Evolutionary conservation across 2,329 filamentous ascomycete species (phyloP).

Genomic region (Thielaviopsis punctulata): DNA sequence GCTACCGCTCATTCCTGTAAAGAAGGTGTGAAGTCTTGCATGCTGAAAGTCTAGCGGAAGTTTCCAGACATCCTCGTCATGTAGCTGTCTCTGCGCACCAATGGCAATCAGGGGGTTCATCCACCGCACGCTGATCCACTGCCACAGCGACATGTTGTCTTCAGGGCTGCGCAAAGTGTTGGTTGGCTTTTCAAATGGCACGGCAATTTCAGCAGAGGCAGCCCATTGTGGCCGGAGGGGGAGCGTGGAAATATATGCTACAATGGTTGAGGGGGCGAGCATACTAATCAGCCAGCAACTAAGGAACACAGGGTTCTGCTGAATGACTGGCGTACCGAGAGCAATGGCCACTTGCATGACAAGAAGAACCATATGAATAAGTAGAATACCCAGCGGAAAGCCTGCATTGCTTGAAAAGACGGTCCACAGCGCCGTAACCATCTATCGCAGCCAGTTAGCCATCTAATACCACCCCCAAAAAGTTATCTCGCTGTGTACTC

Average conservation of each 20-base stretch:
- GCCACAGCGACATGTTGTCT: constrained; percentile 62
- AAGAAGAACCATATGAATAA: constrained; percentile 18
- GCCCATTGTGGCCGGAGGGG: constrained; percentile 46
- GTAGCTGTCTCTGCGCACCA: constrained; percentile 46
- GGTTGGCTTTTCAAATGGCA: constrained; percentile 22
- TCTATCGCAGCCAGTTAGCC: neutral
- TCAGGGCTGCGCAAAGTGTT: constrained; percentile 47
- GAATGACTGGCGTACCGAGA: constrained; percentile 16
- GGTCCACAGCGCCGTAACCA: neutral
- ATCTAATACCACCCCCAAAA: too few species aligned
- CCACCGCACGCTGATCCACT: constrained; percentile 77
- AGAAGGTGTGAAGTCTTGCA: constrained; percentile 52
- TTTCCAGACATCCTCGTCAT: constrained; percentile 68
- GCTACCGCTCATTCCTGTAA: constrained; percentile 54
- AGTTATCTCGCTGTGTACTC: neutral
- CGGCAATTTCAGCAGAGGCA: constrained; percentile 38
- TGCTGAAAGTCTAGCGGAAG: constrained; percentile 73
- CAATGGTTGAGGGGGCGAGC: constrained; percentile 26
- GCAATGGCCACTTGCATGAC: constrained; percentile 16
- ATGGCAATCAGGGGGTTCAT: constrained; percentile 54
- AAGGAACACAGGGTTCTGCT: constrained; percentile 12
- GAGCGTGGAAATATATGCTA: constrained; percentile 45
- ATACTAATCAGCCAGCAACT: constrained; percentile 19
- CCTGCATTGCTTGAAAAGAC: neutral
- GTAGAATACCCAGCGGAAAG: constrained; percentile 15